Evolutionary conservation across 2,329 filamentous ascomycete genomes (phyloP).

Genomic region (Alternaria atra): DNA sequence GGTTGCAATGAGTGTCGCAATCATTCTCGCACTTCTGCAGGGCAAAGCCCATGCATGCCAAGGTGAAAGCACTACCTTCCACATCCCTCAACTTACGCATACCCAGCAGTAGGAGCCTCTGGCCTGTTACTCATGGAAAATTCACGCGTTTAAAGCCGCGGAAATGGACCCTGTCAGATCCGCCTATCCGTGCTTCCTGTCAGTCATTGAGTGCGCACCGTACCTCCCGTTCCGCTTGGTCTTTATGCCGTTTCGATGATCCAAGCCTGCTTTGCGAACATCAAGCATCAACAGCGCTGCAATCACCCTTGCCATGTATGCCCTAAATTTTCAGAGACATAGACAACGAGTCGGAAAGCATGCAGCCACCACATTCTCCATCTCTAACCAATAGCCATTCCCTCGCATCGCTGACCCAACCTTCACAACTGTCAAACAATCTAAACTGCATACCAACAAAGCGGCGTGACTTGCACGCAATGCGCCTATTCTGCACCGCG

Average conservation of each 20-base stretch:
- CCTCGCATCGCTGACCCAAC: background rate
- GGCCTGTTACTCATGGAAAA: slow-evolving; percentile 11
- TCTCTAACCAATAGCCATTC: slow-evolving; percentile 3
- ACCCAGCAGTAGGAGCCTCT: background rate
- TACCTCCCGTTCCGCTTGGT: slow-evolving; percentile 21
- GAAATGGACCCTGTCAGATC: slow-evolving; percentile 13
- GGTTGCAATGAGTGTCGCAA: slow-evolving; percentile 11
- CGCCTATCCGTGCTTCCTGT: slow-evolving; percentile 13
- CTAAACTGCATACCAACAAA: slow-evolving; percentile 10
- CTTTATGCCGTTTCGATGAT: slow-evolving; percentile 9
- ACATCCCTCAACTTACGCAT: background rate
- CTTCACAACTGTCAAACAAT: slow-evolving; percentile 7
- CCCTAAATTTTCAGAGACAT: background rate
- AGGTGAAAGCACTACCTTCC: background rate
- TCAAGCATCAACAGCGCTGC: slow-evolving; percentile 4
- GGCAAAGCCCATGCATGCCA: background rate
- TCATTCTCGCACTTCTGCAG: slow-evolving; percentile 1
- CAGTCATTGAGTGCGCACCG: slow-evolving; percentile 15
- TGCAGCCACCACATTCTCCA: slow-evolving; percentile 10
- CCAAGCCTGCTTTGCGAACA: slow-evolving; percentile 2
- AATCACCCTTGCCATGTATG: background rate
- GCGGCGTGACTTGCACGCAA: slow-evolving; percentile 14
- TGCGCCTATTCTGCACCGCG: slow-evolving; percentile 11
- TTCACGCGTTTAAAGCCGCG: slow-evolving; percentile 10
- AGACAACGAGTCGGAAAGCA: slow-evolving; percentile 7